Evolutionary conservation across 2,329 filamentous ascomycete genomes (phyloP).

Genomic region (Rhynchosporium graminicola): DNA sequence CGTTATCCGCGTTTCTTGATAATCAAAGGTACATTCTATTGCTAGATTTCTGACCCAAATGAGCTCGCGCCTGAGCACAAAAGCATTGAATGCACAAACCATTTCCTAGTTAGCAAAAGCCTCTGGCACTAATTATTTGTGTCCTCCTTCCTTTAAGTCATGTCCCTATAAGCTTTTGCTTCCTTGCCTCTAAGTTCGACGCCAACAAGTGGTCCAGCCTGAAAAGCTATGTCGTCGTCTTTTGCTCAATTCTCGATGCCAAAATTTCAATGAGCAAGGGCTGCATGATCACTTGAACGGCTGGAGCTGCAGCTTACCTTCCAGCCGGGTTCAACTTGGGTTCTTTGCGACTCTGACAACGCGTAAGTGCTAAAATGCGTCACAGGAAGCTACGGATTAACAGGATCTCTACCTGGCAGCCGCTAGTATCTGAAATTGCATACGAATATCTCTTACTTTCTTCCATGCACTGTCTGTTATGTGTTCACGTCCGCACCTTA

Average conservation of each 20-base stretch:
- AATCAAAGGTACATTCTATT: background rate
- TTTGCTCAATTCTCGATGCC: background rate
- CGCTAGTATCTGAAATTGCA: background rate
- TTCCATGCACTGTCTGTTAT: slow-evolving; percentile 10
- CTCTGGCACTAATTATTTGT: no score
- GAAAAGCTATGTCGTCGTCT: background rate
- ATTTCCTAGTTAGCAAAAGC: no score
- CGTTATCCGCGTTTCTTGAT: background rate
- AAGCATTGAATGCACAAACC: no score
- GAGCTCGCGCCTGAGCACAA: background rate
- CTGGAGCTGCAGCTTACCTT: slow-evolving; percentile 1
- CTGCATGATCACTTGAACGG: slow-evolving; percentile 3
- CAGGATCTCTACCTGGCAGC: background rate
- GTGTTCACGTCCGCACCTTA: slow-evolving; percentile 1
- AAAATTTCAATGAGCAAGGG: slow-evolving; percentile 1
- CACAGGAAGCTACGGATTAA: slow-evolving; percentile 2
- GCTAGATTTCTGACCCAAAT: slow-evolving; percentile 10
- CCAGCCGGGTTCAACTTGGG: slow-evolving; percentile 9
- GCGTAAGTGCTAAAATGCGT: slow-evolving; percentile 3
- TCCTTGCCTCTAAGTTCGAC: background rate
- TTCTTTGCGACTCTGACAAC: background rate
- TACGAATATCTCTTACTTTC: background rate
- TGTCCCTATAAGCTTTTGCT: background rate
- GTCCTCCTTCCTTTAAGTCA: slow-evolving; percentile 2
- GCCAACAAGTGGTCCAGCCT: background rate